Evolutionary conservation across 2,329 filamentous ascomycete genomes (phyloP), one percentile per base, ranked within the genome.

Genomic region (Pseudogymnoascus sp.): DNA sequence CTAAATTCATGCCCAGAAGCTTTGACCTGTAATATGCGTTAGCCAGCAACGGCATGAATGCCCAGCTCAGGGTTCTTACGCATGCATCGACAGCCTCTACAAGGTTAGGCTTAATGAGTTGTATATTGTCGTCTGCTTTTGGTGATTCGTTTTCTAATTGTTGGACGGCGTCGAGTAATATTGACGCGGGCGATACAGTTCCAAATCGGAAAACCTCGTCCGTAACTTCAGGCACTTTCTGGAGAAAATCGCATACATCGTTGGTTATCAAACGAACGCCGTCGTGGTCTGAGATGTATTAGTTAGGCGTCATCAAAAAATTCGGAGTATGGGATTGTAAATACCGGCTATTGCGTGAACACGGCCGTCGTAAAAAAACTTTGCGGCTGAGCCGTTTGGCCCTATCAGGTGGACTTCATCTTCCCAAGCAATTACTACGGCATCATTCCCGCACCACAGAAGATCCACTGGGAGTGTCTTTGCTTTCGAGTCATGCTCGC

Each of bases 121-220:
- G 95, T 64, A 99, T 97, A 69, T 97, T 93, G 71, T 99, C 95
- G 71, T 99, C 95, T 6, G 95, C 95, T 76, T 97, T 98, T 1
- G 95, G 93, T 0, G 93, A 98, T 73, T 96, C 92, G 67, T 90
- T 87, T 71, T 98, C 93, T 3, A 99, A 81, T 71, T 97, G 89
- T 63, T 92, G 90, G 1, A 96, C 89, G 0, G 95, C 95, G 75
- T 99, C 95, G 0, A 99, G 81, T 2, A 99, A 80, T n/a, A 98
- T 91, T 0, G 93, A 93, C 3, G 93, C 91, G 2, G 95, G 87
- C 0, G 92, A 93, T 64, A 92, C 91, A 2, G 93, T 95, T 1
- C 92, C 91, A 61, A 95, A 84, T 14, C 90, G 86, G 75, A 98
- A 98, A 2, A 96, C 92, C 64, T 96, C 90, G 64, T 96, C 89